Evolutionary conservation across 2,329 filamentous ascomycete species (phyloP).

Genomic region (Penicillium brevicompactum): DNA sequence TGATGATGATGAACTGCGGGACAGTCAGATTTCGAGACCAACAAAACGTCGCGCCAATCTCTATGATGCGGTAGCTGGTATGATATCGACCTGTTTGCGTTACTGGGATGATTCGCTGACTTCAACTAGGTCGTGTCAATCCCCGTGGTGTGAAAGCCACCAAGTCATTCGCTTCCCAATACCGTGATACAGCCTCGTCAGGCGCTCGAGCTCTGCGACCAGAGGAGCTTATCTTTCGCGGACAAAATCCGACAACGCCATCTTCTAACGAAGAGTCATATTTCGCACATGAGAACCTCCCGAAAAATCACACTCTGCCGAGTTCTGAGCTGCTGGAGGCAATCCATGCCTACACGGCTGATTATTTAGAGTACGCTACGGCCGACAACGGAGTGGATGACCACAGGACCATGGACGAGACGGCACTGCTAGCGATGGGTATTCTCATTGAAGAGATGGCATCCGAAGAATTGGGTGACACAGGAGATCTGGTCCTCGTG

Average conservation of each 20-base stretch:
- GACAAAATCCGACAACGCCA: slow-evolving; percentile 51
- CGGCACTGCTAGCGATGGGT: slow-evolving; percentile 62
- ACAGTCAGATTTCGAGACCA: slow-evolving; percentile 14
- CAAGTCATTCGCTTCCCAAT: slow-evolving; percentile 26
- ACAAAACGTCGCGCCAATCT: slow-evolving; percentile 48
- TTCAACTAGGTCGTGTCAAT: slow-evolving; percentile 50
- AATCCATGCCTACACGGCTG: slow-evolving; percentile 59
- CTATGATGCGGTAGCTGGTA: slow-evolving; percentile 63
- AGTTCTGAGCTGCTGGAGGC: slow-evolving; percentile 59
- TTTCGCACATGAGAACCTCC: slow-evolving; percentile 53
- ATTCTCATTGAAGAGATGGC: slow-evolving; percentile 63
- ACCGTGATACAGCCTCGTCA: slow-evolving; percentile 39
- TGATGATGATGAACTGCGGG: slow-evolving; percentile 7
- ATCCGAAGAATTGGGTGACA: slow-evolving; percentile 55
- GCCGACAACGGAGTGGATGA: slow-evolving; percentile 38
- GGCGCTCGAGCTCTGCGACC: slow-evolving; percentile 49
- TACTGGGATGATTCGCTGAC: neutral
- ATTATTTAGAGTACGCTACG: slow-evolving; percentile 52
- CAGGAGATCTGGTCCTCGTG: slow-evolving; percentile 60
- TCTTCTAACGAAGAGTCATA: slow-evolving; percentile 60
- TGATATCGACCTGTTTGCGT: neutral
- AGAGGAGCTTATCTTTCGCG: slow-evolving; percentile 61
- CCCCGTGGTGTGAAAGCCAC: slow-evolving; percentile 36
- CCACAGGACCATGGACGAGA: slow-evolving; percentile 62
- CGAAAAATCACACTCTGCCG: slow-evolving; percentile 48